Evolutionary conservation across 2,329 filamentous ascomycete genomes (phyloP).

Genomic region (Simplicillium sp.): DNA sequence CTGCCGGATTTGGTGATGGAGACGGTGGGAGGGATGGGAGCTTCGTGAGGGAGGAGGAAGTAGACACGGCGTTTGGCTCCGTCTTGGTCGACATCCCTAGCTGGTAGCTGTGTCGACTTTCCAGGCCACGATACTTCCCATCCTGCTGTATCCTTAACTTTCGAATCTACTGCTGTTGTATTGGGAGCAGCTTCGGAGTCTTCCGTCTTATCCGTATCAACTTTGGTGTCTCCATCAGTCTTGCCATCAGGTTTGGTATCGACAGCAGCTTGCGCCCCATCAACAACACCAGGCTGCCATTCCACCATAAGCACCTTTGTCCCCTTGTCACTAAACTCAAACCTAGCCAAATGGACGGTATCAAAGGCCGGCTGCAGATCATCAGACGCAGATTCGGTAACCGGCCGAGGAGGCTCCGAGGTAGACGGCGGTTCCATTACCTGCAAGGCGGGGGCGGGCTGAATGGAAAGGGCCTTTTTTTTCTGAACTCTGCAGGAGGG

Average conservation of each 20-base stretch:
- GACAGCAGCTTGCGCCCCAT: constrained; percentile 8
- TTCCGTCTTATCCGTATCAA: not conserved
- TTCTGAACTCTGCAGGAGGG: constrained; percentile 1
- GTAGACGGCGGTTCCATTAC: constrained; percentile 15
- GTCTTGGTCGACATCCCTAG: constrained; percentile 29
- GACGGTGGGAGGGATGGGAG: constrained; percentile 62
- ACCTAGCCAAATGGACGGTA: constrained; percentile 49
- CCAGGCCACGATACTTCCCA: constrained; percentile 83
- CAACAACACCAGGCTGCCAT: constrained; percentile 49
- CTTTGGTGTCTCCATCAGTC: not conserved
- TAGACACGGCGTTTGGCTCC: constrained; percentile 54
- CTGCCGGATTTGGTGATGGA: constrained; percentile 43
- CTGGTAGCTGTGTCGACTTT: constrained; percentile 62
- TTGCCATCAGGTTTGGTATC: constrained; percentile 1
- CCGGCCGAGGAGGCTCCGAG: constrained; percentile 23
- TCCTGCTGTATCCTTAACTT: constrained; percentile 11
- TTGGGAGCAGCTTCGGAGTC: constrained; percentile 7
- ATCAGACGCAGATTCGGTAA: constrained; percentile 2
- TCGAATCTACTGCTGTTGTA: too few relatives aligned
- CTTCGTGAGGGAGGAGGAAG: constrained; percentile 68
- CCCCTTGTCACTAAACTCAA: constrained; percentile 80
- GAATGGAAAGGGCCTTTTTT: constrained; percentile 5
- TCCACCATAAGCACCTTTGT: constrained; percentile 92
- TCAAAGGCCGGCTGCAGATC: constrained; percentile 7
- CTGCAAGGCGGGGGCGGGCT: constrained; percentile 3